Base-by-base conservation (phyloP, 208 protist species). In the Endotrypanum monterogeii region DNA sequence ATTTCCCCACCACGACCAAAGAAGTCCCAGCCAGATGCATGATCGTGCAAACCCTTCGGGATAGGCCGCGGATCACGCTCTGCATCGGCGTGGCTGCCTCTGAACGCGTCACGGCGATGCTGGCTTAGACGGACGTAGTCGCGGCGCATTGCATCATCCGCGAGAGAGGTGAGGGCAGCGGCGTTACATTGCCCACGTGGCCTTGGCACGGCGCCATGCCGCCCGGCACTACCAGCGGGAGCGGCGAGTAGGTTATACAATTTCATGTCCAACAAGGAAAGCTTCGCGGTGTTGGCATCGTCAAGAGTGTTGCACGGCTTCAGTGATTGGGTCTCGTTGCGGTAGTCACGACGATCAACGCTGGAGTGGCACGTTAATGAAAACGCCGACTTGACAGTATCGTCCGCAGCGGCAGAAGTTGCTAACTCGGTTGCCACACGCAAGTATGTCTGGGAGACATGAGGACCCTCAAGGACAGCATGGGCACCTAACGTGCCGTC, bases 1-100 rank as follows among this genome's bases (percentile, higher is more conserved):
- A 94, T 95, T 75, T 95, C 89, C 0, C 93, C 93, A 52, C 88
- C 91, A 9, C 91, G 87, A 5, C 90, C 89, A 57, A 83, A 90
- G 78, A 93, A 96, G 74, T 92, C 86, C 90, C 91, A 97, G 3
- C 93, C 93, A 68, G 78, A 96, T 6, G 91, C 91, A 16, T 82
- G 74, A 73, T 97, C 93, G 73, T 97, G 90, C 30, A 94, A 75
- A 3, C 93, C 93, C 35, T 89, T 90, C 2, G 93, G 93, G 9
- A 85, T 73, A 57, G 91, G 91, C 7, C 91, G 83, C 28, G 93
- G 93, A 69, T 97, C 93, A 5, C 73, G 67, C 18, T 93, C 78
- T 7, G 93, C 76, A 65, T 89, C 88, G 6, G 57, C 73, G 69
- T 58, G 48, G 68, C 57, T 63, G 65, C 76, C 69, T 2, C 57